phyloP scores from a whole-genome alignment of 208 protist species.

The Crithidia expoeki region DNA sequence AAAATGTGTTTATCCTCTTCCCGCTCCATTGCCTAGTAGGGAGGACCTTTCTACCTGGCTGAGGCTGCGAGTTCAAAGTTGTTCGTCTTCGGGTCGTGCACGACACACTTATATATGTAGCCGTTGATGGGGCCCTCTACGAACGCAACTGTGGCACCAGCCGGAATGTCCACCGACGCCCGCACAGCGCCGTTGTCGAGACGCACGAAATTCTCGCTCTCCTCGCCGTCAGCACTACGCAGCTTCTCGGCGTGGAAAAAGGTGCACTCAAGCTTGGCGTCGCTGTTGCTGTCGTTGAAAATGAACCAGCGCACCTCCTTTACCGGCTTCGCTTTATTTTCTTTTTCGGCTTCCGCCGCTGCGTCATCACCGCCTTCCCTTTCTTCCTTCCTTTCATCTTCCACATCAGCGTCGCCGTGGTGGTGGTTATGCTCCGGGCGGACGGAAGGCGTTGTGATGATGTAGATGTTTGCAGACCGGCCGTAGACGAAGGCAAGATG shows the following conservation, averaged over 20 bases:
- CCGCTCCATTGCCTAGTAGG: too few species aligned
- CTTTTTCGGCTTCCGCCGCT: background rate
- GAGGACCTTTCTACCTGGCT: background rate
- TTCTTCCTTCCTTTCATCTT: constrained; percentile 7
- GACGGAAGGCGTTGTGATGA: constrained; percentile 30
- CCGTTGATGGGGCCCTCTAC: constrained; percentile 42
- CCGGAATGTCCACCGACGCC: constrained; percentile 24
- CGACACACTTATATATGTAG: constrained; percentile 49
- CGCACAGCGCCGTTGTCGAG: constrained; percentile 17
- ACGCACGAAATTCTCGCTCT: constrained; percentile 9
- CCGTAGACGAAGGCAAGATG: constrained; percentile 24
- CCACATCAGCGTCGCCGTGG: background rate
- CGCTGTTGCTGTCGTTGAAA: constrained; percentile 48
- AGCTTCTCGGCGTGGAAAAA: constrained; percentile 43
- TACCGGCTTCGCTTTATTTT: constrained; percentile 10
- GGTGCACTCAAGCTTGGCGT: constrained; percentile 41
- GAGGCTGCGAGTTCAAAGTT: constrained; percentile 28
- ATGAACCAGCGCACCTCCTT: constrained; percentile 35
- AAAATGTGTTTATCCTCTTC: too few species aligned
- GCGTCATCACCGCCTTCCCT: constrained; percentile 1
- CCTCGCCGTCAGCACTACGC: constrained; percentile 12
- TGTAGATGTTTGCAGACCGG: constrained; percentile 26
- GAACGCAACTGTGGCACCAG: constrained; percentile 34
- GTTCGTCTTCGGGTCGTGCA: constrained; percentile 27
- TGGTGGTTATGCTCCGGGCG: constrained; percentile 1